Base-by-base conservation (phyloP, 345 rosid genomes). In the Murraya koenigii region DNA sequence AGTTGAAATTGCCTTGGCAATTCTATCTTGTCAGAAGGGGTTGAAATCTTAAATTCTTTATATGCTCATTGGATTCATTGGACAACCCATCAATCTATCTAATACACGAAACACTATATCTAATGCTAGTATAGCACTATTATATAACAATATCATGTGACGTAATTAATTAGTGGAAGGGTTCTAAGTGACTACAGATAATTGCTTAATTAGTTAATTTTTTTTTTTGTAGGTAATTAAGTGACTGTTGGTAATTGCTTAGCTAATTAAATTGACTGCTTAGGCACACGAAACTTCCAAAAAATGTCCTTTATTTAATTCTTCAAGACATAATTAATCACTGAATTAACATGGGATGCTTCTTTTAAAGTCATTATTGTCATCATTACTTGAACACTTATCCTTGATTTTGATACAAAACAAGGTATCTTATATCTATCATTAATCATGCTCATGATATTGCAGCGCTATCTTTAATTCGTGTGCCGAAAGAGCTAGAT, bases 321-420 rank as follows among this genome's bases (percentile, higher is more conserved):
- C 49, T 44, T 11, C 49, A n/a, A 22, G 30, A n/a, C n/a, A 69
- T 25, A 25, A 44, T 3, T 23, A 44, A 25, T 44, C 11, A 25
- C 25, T 41, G 58, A 44, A 69, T 7, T 44, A 44, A 15, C 55
- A 14, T 47, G 0, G 3, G 56, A 66, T 38, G 39, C 10, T 23
- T 69, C 20, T 44, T 11, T 41, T 22, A 4, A 41, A 13, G 22
- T 67, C 49, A 13, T 44, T 41, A 13, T 41, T 19, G 25, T 68
- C 52, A 68, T 66, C 49, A 66, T 66, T 66, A 35, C 15, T 20
- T n/a, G 61, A 63, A 41, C 26, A 44, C 11, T 69, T 26, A 6
- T 20, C 25, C 20, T 69, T 69, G 55, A 41, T 65, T 69, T 69
- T 69, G 36, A 69, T 13, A 69, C 52, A 66, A 66, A 66, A n/a